These are phyloP conservation scores for Dactylis glomerata DNA, from an alignment of 176 grass and related monocot species.

Conservation along the genomic window DNA sequence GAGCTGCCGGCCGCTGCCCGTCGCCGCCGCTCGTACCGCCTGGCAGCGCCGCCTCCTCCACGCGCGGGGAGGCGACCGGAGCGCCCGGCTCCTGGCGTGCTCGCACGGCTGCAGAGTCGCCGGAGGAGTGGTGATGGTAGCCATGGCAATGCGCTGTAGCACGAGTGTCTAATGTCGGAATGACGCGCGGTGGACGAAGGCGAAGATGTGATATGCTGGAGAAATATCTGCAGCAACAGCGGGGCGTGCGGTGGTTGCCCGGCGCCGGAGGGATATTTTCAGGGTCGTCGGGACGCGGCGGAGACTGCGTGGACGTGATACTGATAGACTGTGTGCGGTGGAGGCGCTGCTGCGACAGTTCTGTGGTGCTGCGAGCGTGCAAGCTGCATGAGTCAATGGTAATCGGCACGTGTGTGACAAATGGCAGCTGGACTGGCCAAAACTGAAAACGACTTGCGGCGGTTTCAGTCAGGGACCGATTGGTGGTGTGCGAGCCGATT, in stretches of 20 bases:
- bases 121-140: slow-evolving; percentile 13
- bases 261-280: slow-evolving; percentile 29
- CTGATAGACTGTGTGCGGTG: slow-evolving; percentile 42
- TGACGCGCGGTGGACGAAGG: background rate
- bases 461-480: background rate
- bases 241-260: background rate
- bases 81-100: background rate
- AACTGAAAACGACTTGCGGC: background rate
- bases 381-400: background rate
- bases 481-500: background rate
- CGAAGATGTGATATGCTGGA: background rate
- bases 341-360: slow-evolving; percentile 17
- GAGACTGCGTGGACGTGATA: slow-evolving; percentile 24
- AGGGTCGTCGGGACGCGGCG: background rate
- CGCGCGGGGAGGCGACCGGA: background rate
- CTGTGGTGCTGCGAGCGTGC: slow-evolving; percentile 10
- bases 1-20: background rate
- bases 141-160: background rate
- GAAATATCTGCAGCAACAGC: slow-evolving; percentile 20
- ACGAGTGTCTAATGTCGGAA: background rate
- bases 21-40: background rate
- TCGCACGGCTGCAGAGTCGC: slow-evolving; percentile 31
- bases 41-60: background rate
- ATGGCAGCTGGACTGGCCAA: background rate
- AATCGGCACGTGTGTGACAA: slow-evolving; percentile 11